These are phyloP conservation scores for Achlya hypogyna DNA, from an alignment of 352 stramenopile species.

Conservation along the genomic window DNA sequence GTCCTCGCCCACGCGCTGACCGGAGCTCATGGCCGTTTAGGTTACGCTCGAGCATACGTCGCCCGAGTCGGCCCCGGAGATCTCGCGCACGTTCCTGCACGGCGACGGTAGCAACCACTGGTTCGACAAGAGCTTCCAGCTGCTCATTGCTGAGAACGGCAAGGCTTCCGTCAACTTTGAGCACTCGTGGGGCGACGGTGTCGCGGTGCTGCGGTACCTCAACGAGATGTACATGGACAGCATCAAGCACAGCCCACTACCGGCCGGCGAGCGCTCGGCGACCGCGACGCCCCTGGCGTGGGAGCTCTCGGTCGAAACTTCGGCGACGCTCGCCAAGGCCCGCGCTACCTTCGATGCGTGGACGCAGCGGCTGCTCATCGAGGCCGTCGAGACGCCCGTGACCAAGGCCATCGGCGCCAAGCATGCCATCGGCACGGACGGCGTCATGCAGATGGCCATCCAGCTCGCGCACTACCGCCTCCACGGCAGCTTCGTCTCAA, in stretches of 20 bases:
- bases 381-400: slow-evolving; percentile 66
- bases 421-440: slow-evolving; percentile 78
- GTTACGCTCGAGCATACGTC: slow-evolving; percentile 64
- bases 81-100: slow-evolving; percentile 71
- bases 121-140: slow-evolving; percentile 90
- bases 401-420: slow-evolving; percentile 46
- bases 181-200: slow-evolving; percentile 84
- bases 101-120: slow-evolving; percentile 83
- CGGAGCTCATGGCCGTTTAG: background rate
- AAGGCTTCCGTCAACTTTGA: slow-evolving; percentile 84
- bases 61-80: slow-evolving; percentile 40
- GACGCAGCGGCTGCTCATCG: slow-evolving; percentile 47
- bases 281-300: slow-evolving; percentile 43
- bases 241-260: slow-evolving; percentile 57
- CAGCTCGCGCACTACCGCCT: slow-evolving; percentile 83
- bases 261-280: slow-evolving; percentile 17
- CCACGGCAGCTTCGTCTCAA: slow-evolving; percentile 71
- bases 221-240: slow-evolving; percentile 83
- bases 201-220: slow-evolving; percentile 81
- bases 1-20: slow-evolving; percentile 11
- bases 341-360: slow-evolving; percentile 65
- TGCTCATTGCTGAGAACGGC: slow-evolving; percentile 77
- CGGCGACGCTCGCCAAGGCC: slow-evolving; percentile 52
- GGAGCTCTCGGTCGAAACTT: slow-evolving; percentile 47
- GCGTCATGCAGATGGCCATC: slow-evolving; percentile 88